Percentiles rank a stretch among this genome's conserved stretches.
Conservation (phyloP, 257 asterid species). For the Avicennia marina region DNA sequence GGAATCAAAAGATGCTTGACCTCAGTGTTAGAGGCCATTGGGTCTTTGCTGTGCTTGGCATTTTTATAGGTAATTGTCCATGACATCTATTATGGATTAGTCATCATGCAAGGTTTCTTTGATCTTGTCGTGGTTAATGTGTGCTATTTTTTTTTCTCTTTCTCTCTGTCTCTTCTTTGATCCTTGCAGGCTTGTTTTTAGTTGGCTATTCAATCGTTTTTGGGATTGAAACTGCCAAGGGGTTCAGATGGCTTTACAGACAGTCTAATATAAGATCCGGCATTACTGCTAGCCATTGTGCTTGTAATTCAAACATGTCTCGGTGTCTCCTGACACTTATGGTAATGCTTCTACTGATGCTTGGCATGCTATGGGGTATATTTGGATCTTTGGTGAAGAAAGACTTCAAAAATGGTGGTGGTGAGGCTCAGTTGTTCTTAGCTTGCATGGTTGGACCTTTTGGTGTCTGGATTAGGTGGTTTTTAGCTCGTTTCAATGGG, state of each 20-base stretch:
- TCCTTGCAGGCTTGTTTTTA: constrained; percentile 67
- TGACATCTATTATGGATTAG: neutral
- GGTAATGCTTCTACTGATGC: constrained; percentile 35
- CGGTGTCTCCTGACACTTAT: constrained; percentile 25
- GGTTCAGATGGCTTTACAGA: constrained; percentile 39
- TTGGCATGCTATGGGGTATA: constrained; percentile 47
- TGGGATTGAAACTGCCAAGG: constrained; percentile 73
- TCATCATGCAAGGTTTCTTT: neutral
- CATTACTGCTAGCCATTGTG: neutral
- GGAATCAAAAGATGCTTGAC: constrained; percentile 91
- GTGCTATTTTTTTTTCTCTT: neutral
- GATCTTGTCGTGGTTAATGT: too few species aligned
- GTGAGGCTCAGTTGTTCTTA: constrained; percentile 55
- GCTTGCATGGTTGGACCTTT: constrained; percentile 85
- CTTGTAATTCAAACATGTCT: constrained; percentile 23
- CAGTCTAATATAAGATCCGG: constrained; percentile 9
- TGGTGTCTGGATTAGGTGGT: constrained; percentile 91
- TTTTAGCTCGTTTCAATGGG: constrained; percentile 78
- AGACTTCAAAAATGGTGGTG: constrained; percentile 42
- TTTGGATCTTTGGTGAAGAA: constrained; percentile 33
- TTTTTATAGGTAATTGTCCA: constrained; percentile 43
- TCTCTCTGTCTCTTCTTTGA: too few species aligned
- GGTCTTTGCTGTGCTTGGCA: constrained; percentile 67
- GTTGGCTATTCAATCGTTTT: constrained; percentile 56
- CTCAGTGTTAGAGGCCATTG: constrained; percentile 68